Evolutionary conservation across 208 protist genomes (phyloP), one percentile per base, ranked within the genome.

Genomic region (Crithidia sp.): DNA sequence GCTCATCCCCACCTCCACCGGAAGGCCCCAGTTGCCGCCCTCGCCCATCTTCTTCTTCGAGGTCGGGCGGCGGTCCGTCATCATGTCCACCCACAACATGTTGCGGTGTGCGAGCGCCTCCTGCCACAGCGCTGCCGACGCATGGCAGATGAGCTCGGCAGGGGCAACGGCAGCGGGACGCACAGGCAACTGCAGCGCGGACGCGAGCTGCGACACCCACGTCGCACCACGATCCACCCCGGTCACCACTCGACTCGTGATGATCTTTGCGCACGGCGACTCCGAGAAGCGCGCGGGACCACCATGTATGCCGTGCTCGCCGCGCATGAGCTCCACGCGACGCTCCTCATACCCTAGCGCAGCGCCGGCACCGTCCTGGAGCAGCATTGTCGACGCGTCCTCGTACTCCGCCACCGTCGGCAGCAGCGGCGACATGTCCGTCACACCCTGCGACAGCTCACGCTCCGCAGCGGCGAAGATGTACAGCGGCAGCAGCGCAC

Each of bases 1-100:
- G 39, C 74, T 79, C 74, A 86, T 81, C n/a, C 69, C 81, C 0
- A 89, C 63, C 62, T 83, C 81, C 50, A 78, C 69, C 17, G 74
- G 70, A 0, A 77, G 63, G 44, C 81, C 81, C 80, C 82, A 89
- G 14, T 76, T 70, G 0, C 54, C 59, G 5, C 16, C 17, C n/a
- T 70, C 70, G 8, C 81, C 82, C 7, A 74, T 69, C 19, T 49
- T 77, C 41, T 77, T 79, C 10, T 53, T 45, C 9, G 77, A 79
- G 2, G 61, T 28, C 10, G 69, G 67, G 14, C 50, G 49, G 10
- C 70, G 74, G 52, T 88, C 83, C 36, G 69, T 79, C 53, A 78
- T 57, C 65, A 79, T 74, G 53, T 81, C 71, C 12, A 88, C 47
- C 60, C 71, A 71, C 16, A 87, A 0, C 54, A 74, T 55, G 49